phyloP scores from a whole-genome alignment of 805 yeast species.

The Candida tammaniensis region DNA sequence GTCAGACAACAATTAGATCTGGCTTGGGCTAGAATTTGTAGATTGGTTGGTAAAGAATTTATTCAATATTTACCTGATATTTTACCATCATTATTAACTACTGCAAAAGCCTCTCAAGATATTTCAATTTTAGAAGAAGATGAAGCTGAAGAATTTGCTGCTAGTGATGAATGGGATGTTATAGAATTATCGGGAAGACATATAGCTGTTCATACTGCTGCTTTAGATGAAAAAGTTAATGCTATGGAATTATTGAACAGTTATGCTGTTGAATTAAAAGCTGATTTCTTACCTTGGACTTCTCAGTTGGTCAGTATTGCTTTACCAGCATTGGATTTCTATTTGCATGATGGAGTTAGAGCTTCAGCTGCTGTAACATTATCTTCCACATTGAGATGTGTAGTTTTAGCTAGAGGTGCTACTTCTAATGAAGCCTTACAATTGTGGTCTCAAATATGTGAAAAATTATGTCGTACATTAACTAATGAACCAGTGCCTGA shows the following conservation, averaged over 20 bases:
- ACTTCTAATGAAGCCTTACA: slow-evolving; percentile 60
- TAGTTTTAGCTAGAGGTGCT: slow-evolving; percentile 53
- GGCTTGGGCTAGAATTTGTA: slow-evolving; percentile 94
- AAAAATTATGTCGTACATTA: slow-evolving; percentile 64
- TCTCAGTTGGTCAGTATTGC: slow-evolving; percentile 78
- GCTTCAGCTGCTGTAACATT: slow-evolving; percentile 84
- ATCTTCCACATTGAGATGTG: slow-evolving; percentile 69
- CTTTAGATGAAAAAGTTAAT: slow-evolving; percentile 89
- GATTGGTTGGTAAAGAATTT: slow-evolving; percentile 80
- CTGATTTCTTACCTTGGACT: slow-evolving; percentile 79
- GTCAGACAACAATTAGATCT: slow-evolving; percentile 83
- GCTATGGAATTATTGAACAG: slow-evolving; percentile 86
- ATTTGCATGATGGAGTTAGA: slow-evolving; percentile 91
- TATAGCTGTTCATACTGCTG: slow-evolving; percentile 90
- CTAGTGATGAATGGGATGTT: slow-evolving; percentile 94
- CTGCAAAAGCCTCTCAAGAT: slow-evolving; percentile 89
- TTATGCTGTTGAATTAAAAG: slow-evolving; percentile 82
- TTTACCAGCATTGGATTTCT: slow-evolving; percentile 85
- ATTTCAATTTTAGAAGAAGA: slow-evolving; percentile 86
- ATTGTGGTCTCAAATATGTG: slow-evolving; percentile 70
- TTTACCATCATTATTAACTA: slow-evolving; percentile 80
- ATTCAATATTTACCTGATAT: slow-evolving; percentile 80
- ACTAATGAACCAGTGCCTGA: slow-evolving; percentile 82
- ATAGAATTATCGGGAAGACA: slow-evolving; percentile 88
- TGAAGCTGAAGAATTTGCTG: slow-evolving; percentile 75